A percentile compares a stretch with the other conserved stretches of the same genome.
These are phyloP conservation scores for Thelonectria discophora DNA, from an alignment of 2,329 filamentous ascomycete genomes.

Conservation along the genomic window DNA sequence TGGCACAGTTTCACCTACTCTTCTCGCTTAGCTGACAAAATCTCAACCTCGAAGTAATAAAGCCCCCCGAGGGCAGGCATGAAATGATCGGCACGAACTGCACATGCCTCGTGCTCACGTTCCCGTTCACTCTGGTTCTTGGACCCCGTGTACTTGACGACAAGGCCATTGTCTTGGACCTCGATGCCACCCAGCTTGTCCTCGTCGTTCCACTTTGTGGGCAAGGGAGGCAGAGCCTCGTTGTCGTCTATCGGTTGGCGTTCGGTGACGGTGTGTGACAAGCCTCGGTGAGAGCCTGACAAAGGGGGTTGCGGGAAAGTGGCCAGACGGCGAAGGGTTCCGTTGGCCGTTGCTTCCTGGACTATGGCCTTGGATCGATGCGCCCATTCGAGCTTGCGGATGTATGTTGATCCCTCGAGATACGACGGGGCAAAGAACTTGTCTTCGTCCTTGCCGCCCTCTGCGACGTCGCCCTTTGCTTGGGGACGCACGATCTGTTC, in stretches of 20 bases:
- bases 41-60: slow-evolving; percentile 86
- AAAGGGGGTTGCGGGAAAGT: slow-evolving; percentile 51
- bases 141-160: slow-evolving; percentile 68
- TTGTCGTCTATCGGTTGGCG: slow-evolving; percentile 71
- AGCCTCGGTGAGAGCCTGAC: slow-evolving; percentile 72
- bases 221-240: slow-evolving; percentile 70
- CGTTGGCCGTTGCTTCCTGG: slow-evolving; percentile 53
- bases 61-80: slow-evolving; percentile 93
- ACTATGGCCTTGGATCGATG: slow-evolving; percentile 68
- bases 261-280: slow-evolving; percentile 87
- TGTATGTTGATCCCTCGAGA: slow-evolving; percentile 79
- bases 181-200: slow-evolving; percentile 81
- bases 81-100: slow-evolving; percentile 82
- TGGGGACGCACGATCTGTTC: slow-evolving; percentile 56
- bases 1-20: slow-evolving; percentile 57
- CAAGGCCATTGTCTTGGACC: slow-evolving; percentile 75
- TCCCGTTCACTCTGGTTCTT: slow-evolving; percentile 62
- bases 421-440: slow-evolving; percentile 87
- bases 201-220: slow-evolving; percentile 81
- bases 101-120: slow-evolving; percentile 77
- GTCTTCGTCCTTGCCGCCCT: slow-evolving; percentile 43
- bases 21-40: slow-evolving; percentile 60
- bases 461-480: slow-evolving; percentile 37
- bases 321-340: slow-evolving; percentile 55
- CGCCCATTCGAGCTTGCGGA: slow-evolving; percentile 76